Percentiles rank a stretch among this genome's conserved stretches.
These are phyloP conservation scores for Trichocomaceae sp. DNA, from an alignment of 2,329 filamentous ascomycete genomes.

Conservation along the genomic window DNA sequence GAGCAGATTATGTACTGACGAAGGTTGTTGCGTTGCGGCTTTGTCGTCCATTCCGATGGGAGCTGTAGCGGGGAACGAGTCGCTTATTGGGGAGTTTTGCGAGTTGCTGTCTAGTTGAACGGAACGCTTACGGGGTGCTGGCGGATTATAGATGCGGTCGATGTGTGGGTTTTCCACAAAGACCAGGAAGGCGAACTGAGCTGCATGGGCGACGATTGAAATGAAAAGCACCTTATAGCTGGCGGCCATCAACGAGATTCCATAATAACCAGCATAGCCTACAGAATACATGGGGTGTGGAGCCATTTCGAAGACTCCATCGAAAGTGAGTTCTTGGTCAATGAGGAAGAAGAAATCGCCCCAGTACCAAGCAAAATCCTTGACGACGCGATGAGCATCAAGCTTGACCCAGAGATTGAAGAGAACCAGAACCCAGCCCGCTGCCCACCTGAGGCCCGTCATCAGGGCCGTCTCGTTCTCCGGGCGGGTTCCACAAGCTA, in stretches of 20 bases:
- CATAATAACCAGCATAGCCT: slow-evolving; percentile 95
- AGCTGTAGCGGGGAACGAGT: slow-evolving; percentile 7
- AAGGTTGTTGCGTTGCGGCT: slow-evolving; percentile 46
- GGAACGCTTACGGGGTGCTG: slow-evolving; percentile 59
- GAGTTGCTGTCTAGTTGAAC: slow-evolving; percentile 20
- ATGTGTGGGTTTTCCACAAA: slow-evolving; percentile 96
- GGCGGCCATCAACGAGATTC: slow-evolving; percentile 94
- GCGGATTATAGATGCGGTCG: slow-evolving; percentile 93
- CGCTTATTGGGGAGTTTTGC: slow-evolving; percentile 9
- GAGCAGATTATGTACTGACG: slow-evolving; percentile 73
- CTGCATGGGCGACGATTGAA: slow-evolving; percentile 87
- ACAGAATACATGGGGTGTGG: slow-evolving; percentile 99
- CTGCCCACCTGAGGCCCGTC: slow-evolving; percentile 67
- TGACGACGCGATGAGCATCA: slow-evolving; percentile 94
- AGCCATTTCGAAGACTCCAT: slow-evolving; percentile 98
- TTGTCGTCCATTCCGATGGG: slow-evolving; percentile 24
- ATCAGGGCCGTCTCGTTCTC: slow-evolving; percentile 63
- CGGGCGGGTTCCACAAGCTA: slow-evolving; percentile 75
- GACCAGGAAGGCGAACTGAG: slow-evolving; percentile 87
- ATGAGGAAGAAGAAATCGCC: slow-evolving; percentile 98
- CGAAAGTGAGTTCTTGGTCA: slow-evolving; percentile 95
- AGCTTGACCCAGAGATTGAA: slow-evolving; percentile 99
- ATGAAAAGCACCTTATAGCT: slow-evolving; percentile 98
- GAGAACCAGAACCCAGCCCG: slow-evolving; percentile 70
- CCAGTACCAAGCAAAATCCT: slow-evolving; percentile 99